These are phyloP conservation scores for Trypanosoma platydactyli DNA, from an alignment of 208 protist species.

Conservation along the genomic window DNA sequence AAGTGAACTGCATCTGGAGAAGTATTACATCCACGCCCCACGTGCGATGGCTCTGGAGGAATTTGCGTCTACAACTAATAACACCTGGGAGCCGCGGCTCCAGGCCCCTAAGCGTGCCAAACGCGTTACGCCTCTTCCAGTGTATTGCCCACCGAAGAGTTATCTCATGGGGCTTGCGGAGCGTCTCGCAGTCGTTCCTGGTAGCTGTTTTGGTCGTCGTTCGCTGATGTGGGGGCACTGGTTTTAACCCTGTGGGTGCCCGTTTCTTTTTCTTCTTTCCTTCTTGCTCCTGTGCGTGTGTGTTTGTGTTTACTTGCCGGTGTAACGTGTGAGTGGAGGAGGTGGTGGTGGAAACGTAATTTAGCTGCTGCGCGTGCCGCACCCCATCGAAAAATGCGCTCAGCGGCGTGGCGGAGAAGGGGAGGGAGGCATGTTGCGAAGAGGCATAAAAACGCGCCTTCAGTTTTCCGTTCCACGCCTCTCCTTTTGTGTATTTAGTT, in stretches of 20 bases:
- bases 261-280: constrained; percentile 8
- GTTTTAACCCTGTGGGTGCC: constrained; percentile 50
- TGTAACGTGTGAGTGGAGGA: too few species aligned
- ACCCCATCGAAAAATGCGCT: not conserved
- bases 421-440: not conserved
- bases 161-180: constrained; percentile 89
- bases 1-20: constrained; percentile 77
- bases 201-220: constrained; percentile 76
- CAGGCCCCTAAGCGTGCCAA: constrained; percentile 49
- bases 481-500: constrained; percentile 15
- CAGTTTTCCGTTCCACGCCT: constrained; percentile 1
- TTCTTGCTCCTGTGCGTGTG: too few species aligned
- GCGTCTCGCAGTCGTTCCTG: constrained; percentile 74
- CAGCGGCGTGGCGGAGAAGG: not conserved
- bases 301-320: too few species aligned
- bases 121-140: constrained; percentile 46
- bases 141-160: constrained; percentile 72
- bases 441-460: constrained; percentile 1
- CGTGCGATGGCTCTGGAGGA: constrained; percentile 20
- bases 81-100: constrained; percentile 44
- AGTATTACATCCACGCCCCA: constrained; percentile 72
- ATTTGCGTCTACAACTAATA: constrained; percentile 22
- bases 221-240: constrained; percentile 89
- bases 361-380: too few species aligned
- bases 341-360: too few species aligned